These are phyloP conservation scores for Lachancea lanzarotensis DNA, from an alignment of 805 yeast species.

Conservation along the genomic window DNA sequence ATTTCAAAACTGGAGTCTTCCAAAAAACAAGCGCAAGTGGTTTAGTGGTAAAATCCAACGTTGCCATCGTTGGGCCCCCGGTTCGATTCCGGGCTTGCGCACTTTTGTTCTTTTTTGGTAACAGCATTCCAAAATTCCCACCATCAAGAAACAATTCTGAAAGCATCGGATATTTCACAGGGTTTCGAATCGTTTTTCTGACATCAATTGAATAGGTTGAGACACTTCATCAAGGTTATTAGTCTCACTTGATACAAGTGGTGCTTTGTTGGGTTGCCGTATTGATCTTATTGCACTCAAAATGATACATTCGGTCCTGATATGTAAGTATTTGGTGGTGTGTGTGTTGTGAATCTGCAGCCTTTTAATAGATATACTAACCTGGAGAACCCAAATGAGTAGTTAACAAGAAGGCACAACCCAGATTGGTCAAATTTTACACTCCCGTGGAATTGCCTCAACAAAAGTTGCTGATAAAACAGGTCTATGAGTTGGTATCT, in stretches of 20 bases:
- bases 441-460: conserved; percentile 83
- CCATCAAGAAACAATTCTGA: too few species aligned
- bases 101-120: conserved; percentile 10
- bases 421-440: conserved; percentile 84
- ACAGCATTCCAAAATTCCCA: not conserved
- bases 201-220: too few species aligned
- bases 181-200: too few species aligned
- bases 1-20: not conserved
- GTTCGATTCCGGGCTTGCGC: conserved; percentile 34
- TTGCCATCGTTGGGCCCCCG: conserved; percentile 36
- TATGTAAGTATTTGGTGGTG: conserved; percentile 45
- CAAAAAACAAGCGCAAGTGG: conserved; percentile 25
- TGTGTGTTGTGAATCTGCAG: not conserved
- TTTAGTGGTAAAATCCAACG: conserved; percentile 34
- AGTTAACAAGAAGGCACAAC: conserved; percentile 88
- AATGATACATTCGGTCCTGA: conserved; percentile 84
- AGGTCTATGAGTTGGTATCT: conserved; percentile 72
- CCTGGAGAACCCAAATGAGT: conserved; percentile 3
- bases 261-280: too few species aligned
- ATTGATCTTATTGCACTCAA: too few species aligned
- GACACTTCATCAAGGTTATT: too few species aligned
- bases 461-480: conserved; percentile 72
- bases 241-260: too few species aligned
- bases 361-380: conserved; percentile 2
- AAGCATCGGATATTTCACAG: too few species aligned